Conservation (phyloP, 495 filamentous ascomycete species). For the Penicillium desertorum region DNA sequence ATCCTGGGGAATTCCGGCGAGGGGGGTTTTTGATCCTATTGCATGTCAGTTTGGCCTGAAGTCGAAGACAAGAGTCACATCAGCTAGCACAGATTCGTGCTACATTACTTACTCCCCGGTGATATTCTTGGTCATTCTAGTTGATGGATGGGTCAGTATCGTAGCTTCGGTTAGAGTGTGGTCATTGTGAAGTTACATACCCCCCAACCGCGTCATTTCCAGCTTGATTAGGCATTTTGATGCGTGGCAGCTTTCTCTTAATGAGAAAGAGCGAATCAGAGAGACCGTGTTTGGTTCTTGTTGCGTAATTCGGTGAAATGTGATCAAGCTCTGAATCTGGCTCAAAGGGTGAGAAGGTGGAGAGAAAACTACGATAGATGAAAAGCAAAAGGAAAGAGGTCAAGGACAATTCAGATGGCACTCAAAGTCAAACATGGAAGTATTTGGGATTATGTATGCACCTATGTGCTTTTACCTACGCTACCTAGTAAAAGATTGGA, state of each 20-base stretch:
- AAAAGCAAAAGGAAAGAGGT: background rate
- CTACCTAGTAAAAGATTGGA: too few relatives aligned
- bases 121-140: conserved; percentile 22
- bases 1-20: conserved; percentile 53
- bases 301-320: background rate
- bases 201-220: conserved; percentile 11
- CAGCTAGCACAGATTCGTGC: background rate
- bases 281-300: background rate
- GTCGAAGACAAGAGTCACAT: background rate
- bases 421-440: background rate
- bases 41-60: background rate
- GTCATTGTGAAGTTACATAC: conserved; percentile 5
- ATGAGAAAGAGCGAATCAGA: background rate
- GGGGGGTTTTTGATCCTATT: conserved; percentile 56
- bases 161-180: background rate
- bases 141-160: background rate
- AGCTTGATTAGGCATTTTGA: background rate
- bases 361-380: background rate
- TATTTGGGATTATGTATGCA: background rate
- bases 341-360: background rate
- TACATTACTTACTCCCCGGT: conserved; percentile 21
- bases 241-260: background rate
- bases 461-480: background rate
- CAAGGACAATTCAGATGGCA: background rate
- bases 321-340: background rate